These are phyloP conservation scores for Camellia japonica DNA, from an alignment of 148 eudicot genomes.

Conservation along the genomic window DNA sequence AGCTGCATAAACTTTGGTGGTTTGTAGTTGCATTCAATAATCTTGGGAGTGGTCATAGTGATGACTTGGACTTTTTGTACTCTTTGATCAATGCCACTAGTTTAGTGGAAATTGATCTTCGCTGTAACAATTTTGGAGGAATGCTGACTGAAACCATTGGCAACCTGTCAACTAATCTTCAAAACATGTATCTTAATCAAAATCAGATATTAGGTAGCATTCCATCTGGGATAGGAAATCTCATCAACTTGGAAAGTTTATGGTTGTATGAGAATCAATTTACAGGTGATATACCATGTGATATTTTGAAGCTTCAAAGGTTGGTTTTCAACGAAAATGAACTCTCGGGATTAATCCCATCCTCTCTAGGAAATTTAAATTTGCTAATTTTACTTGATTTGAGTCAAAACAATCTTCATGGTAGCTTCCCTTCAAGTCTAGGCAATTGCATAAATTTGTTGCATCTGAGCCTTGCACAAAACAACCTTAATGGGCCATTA, in stretches of 20 bases:
- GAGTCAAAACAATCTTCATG: neutral
- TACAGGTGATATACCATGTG: conserved; percentile 8
- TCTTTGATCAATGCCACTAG: conserved; percentile 16
- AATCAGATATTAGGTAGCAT: conserved; percentile 11
- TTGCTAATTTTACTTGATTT: neutral
- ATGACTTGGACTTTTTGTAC: conserved; percentile 3
- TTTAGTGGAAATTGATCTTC: neutral
- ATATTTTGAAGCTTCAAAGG: conserved; percentile 12
- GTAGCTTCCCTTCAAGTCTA: conserved; percentile 6
- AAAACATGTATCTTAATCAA: neutral
- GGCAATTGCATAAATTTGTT: conserved; percentile 18
- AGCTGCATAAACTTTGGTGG: neutral
- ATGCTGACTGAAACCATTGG: neutral
- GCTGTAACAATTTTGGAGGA: neutral
- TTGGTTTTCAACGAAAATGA: neutral
- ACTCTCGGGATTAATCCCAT: conserved; percentile 4
- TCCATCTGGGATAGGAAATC: conserved; percentile 12
- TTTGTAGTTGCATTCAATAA: neutral
- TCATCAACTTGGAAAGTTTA: neutral
- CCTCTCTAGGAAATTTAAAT: conserved; percentile 18
- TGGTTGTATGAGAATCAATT: neutral
- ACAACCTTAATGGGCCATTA: conserved; percentile 12
- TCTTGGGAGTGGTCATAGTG: neutral
- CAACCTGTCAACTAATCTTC: conserved; percentile 15
- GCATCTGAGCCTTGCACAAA: neutral